Evolutionary conservation across 768 basidiomycete species (phyloP), one percentile per base, ranked within the genome.

Genomic region (Podaxis pistillaris): DNA sequence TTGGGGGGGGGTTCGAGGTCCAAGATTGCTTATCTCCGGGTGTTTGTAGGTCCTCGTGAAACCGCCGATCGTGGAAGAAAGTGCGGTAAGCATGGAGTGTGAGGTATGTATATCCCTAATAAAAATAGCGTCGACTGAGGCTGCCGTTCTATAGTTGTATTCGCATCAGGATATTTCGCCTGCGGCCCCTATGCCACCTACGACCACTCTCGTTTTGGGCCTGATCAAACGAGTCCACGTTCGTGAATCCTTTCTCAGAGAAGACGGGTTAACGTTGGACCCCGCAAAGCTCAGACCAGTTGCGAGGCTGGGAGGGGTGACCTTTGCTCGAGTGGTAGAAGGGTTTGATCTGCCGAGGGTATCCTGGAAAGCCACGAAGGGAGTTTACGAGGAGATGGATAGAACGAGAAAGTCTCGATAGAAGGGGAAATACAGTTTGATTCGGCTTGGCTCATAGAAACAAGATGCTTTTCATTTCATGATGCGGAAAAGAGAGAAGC

Each of bases 21-120:
- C 19, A 15, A 26, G 24, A 38, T 30, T n/a, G 55, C 46, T 58
- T 61, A 51, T 60, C 52, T 55, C 55, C 40, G 44, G n/a, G 22
- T 60, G 60, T 52, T 66, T 65, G 38, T 64, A 86, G 86, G 72
- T 70, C 22, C 66, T 73, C 47, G 81, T 87, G 26, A 79, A 78
- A 66, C 83, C 84, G 13, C 72, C 83, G 17, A 75, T 82, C 64
- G 85, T 87, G 19, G 75, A 74, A 65, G 85, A 87, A 70, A 86
- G 86, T 69, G 79, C 83, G 13, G 77, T 86, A 36, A 79, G 80
- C 58, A 74, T 88, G 66, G 88, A 88, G 75, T 88, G 88, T 75
- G 79, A 83, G 77, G 85, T 84, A 68, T 44, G 77, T 68, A 47
- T 50, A 55, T 67, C 64, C 30, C 53, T 63, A 65, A 46, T 66